A percentile compares a stretch with the other conserved stretches of the same genome.
phyloP scores from a whole-genome alignment of 2,329 filamentous ascomycete species.

The Cytospora leucostoma region DNA sequence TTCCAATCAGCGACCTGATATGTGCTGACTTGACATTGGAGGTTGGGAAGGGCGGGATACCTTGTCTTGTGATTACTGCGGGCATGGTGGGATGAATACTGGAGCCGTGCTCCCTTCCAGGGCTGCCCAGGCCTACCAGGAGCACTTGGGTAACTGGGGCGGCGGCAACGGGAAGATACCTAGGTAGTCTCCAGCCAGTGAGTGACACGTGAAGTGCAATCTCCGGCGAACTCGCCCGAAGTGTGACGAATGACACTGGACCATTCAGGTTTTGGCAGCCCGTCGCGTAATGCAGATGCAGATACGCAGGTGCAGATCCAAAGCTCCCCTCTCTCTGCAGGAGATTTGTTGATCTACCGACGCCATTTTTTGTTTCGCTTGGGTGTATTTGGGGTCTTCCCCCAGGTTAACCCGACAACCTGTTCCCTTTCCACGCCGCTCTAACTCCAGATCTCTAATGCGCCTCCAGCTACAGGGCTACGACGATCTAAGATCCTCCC shows the following conservation, averaged over 20 bases:
- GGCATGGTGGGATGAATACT: not conserved
- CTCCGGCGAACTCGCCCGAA: constrained; percentile 14
- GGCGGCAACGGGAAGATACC: constrained; percentile 10
- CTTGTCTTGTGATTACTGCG: not conserved
- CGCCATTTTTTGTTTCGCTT: constrained; percentile 12
- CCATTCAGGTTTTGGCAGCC: constrained; percentile 19
- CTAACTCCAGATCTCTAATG: not conserved
- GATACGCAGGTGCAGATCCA: not conserved
- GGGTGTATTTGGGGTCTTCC: constrained; percentile 16
- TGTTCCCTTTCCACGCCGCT: constrained; percentile 12
- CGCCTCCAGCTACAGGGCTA: not conserved
- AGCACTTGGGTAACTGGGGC: constrained; percentile 3
- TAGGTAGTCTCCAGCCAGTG: not conserved
- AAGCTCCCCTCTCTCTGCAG: constrained; percentile 1
- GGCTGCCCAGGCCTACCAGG: too few species aligned
- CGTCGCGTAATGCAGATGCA: constrained; percentile 12
- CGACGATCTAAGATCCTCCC: not conserved
- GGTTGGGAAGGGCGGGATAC: not conserved
- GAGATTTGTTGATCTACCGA: constrained; percentile 23
- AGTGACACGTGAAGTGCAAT: constrained; percentile 24
- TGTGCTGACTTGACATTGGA: not conserved
- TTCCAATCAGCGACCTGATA: not conserved
- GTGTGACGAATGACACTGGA: not conserved
- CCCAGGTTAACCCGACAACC: constrained; percentile 23
- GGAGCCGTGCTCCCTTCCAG: not conserved